Evolutionary conservation across 352 stramenopile species (phyloP).

Genomic region (Globisporangium recalcitrans): DNA sequence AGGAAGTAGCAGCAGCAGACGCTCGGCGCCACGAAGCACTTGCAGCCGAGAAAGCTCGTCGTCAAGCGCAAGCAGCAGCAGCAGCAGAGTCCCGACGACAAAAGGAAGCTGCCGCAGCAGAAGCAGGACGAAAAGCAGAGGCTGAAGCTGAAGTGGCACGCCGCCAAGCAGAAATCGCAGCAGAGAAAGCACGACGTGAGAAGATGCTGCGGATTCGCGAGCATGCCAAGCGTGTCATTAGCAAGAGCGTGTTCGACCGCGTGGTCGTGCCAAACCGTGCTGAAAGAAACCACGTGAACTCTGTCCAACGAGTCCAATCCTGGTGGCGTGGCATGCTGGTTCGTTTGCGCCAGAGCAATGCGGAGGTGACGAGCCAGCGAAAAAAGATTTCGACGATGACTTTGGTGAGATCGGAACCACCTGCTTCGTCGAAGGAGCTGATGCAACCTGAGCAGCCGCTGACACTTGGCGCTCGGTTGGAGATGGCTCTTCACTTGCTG

Average conservation of each 20-base stretch:
- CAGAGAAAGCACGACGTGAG: background rate
- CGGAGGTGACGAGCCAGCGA: slow-evolving; percentile 38
- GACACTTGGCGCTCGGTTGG: slow-evolving; percentile 52
- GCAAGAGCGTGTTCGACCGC: slow-evolving; percentile 7
- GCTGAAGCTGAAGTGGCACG: background rate
- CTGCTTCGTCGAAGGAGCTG: slow-evolving; percentile 13
- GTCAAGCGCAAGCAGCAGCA: background rate
- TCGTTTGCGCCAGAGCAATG: slow-evolving; percentile 38
- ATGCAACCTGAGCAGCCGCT: slow-evolving; percentile 30
- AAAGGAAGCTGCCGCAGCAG: background rate
- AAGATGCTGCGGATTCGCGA: background rate
- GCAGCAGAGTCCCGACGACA: background rate
- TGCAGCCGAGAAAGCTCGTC: background rate
- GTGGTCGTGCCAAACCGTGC: slow-evolving; percentile 14
- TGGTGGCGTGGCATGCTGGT: slow-evolving; percentile 72
- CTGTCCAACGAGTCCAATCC: slow-evolving; percentile 42
- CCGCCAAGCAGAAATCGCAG: background rate
- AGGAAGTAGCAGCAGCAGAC: slow-evolving; percentile 5
- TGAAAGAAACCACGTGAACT: slow-evolving; percentile 5
- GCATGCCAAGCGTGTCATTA: slow-evolving; percentile 8
- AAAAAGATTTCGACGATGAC: slow-evolving; percentile 56
- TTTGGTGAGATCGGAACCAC: slow-evolving; percentile 24
- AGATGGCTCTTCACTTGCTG: slow-evolving; percentile 71
- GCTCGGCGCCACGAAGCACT: background rate
- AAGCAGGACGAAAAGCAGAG: slow-evolving; percentile 2